Base-by-base conservation (phyloP, 495 filamentous ascomycete genomes). In the Aspergillus bridgeri region DNA sequence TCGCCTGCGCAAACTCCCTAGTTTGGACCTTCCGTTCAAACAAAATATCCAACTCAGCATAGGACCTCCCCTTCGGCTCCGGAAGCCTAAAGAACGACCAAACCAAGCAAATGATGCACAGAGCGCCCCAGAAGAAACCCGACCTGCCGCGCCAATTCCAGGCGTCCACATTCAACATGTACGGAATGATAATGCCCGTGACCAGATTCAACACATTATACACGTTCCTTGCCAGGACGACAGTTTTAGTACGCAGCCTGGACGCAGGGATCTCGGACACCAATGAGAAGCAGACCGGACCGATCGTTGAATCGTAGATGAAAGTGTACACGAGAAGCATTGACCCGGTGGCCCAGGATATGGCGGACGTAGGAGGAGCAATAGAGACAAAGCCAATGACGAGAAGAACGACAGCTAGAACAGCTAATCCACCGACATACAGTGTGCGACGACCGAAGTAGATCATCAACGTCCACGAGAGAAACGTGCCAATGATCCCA, bases 251-350 rank as follows among this genome's bases (percentile, higher is more conserved):
- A 29, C 85, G 84, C 5, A 89, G 74, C 5, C 86, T 74, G 17
- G 82, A 75, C 0, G 85, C 82, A 1, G 84, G 81, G 9, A 87
- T 70, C 57, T 89, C 86, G 22, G 81, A 76, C 21, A 88, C 84
- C 23, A 89, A 75, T 6, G 80, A 83, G 66, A 86, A 89, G 58
- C 83, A 85, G 7, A 88, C 81, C 1, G 85, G 86, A 0, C 86
- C 86, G 17, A 89, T 81, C 0, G 84, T 76, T 68, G 1, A 79
- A 74, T n/a, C 83, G 67, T 90, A 90, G 44, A 80, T 72, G 60
- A 86, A 70, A 1, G 84, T 82, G 74, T 81, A 89, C 51, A 83
- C 67, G 22, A 89, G 62, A 66, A 89, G 75, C 63, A 89, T 83
- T 0, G 73, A 75, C 24, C 79, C 71, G 18, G 64, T 67, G 15